Conservation (phyloP, 2,329 filamentous ascomycete genomes). For the Colletotrichum destructivum region DNA sequence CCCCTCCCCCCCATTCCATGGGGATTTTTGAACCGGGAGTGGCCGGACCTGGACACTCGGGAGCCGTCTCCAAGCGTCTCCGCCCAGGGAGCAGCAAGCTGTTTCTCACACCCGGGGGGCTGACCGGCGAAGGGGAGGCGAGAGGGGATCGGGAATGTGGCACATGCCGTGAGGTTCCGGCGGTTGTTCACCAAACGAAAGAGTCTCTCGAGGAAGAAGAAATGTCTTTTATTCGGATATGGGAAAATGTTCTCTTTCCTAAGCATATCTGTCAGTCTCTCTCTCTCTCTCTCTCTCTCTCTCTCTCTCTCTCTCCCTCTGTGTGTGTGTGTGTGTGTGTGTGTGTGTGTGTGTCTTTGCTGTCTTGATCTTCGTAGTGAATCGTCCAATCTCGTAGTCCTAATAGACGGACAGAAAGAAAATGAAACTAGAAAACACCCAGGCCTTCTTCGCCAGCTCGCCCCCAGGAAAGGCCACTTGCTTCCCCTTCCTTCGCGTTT, state of each 20-base stretch:
- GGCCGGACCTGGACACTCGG: background rate
- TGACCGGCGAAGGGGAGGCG: background rate
- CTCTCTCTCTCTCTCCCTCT: too few relatives aligned
- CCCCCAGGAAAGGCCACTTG: background rate
- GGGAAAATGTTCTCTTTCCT: background rate
- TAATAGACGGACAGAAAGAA: background rate
- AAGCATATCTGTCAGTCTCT: background rate
- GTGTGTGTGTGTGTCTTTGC: too few relatives aligned
- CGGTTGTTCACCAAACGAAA: background rate
- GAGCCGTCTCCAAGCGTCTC: too few relatives aligned
- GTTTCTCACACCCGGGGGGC: too few relatives aligned
- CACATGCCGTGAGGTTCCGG: background rate
- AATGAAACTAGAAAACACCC: background rate
- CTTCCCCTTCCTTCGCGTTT: background rate
- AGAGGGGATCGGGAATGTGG: background rate
- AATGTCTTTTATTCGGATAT: background rate
- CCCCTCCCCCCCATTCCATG: too few relatives aligned
- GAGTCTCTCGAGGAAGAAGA: background rate
- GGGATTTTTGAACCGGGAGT: too few relatives aligned
- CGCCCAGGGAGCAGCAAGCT: too few relatives aligned
- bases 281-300: too few relatives aligned
- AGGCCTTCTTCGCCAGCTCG: background rate
- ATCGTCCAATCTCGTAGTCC: background rate
- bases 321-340: background rate
- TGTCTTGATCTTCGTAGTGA: background rate